phyloP scores from a whole-genome alignment of 2,329 filamentous ascomycete species.

The Trichoderma citrinoviride region DNA sequence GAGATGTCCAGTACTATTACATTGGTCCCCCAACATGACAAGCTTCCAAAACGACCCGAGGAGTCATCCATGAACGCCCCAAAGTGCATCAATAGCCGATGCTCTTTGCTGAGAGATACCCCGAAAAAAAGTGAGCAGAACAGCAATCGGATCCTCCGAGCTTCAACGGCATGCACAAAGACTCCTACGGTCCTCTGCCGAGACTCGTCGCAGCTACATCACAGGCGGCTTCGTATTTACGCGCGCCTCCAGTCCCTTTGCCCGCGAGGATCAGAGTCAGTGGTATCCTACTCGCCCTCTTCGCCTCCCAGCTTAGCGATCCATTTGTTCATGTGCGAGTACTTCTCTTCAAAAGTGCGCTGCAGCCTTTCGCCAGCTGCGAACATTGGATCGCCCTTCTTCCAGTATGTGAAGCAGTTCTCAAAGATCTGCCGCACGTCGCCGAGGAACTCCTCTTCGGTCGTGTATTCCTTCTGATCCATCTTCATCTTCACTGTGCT shows the following conservation, averaged over 20 bases:
- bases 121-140: neutral
- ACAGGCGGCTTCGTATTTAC: neutral
- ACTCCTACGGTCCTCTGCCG: too few relatives aligned
- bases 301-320: conserved; percentile 51
- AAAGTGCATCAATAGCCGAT: neutral
- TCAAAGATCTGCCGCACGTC: conserved; percentile 62
- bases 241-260: neutral
- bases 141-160: neutral
- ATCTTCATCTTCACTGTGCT: conserved; percentile 60
- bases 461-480: conserved; percentile 51
- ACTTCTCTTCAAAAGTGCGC: conserved; percentile 59
- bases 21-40: neutral
- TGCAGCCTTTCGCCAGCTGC: conserved; percentile 56
- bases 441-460: conserved; percentile 52
- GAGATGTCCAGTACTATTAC: neutral
- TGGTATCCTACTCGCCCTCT: conserved; percentile 30
- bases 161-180: neutral
- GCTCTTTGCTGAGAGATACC: neutral
- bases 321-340: conserved; percentile 58
- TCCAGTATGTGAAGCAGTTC: conserved; percentile 65
- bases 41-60: neutral
- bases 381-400: conserved; percentile 54
- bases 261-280: neutral
- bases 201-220: neutral
- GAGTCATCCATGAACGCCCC: too few relatives aligned